Conservation (phyloP, 352 stramenopile genomes). For the Phytophthora pluvialis region DNA sequence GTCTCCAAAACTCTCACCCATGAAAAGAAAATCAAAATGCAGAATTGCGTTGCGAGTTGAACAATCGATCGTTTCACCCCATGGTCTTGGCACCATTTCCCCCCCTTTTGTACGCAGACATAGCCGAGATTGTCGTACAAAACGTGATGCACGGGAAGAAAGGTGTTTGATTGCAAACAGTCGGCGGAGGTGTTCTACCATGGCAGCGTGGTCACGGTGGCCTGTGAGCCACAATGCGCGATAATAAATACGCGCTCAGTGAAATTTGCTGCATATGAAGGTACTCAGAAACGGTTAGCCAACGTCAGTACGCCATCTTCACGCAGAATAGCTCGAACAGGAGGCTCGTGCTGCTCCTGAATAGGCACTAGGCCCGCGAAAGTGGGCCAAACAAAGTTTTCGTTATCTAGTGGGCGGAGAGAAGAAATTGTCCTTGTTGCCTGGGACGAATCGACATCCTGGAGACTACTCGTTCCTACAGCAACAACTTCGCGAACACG, state of each 20-base stretch:
- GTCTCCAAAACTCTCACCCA: slow-evolving; percentile 5
- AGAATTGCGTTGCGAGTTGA: background rate
- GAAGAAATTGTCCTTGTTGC: too few species aligned
- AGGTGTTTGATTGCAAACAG: too few species aligned
- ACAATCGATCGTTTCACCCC: slow-evolving; percentile 13
- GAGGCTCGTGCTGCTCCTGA: background rate
- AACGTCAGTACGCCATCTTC: background rate
- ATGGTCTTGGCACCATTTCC: slow-evolving; percentile 4
- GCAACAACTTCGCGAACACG: background rate
- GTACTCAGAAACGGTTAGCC: background rate
- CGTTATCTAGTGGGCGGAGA: slow-evolving; percentile 14
- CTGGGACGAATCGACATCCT: too few species aligned
- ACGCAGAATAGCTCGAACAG: background rate
- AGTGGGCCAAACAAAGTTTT: slow-evolving; percentile 8
- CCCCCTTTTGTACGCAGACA: slow-evolving; percentile 9
- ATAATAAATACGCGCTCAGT: slow-evolving; percentile 15
- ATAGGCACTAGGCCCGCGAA: background rate
- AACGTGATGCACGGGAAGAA: too few species aligned
- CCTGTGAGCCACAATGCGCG: background rate
- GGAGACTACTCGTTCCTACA: too few species aligned
- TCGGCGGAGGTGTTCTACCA: too few species aligned
- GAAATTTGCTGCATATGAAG: background rate
- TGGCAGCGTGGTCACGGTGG: too few species aligned
- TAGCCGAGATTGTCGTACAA: background rate
- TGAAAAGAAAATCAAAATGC: slow-evolving; percentile 10